Conservation (phyloP, 805 yeast species). For the Tetrapisispora phaffii region DNA sequence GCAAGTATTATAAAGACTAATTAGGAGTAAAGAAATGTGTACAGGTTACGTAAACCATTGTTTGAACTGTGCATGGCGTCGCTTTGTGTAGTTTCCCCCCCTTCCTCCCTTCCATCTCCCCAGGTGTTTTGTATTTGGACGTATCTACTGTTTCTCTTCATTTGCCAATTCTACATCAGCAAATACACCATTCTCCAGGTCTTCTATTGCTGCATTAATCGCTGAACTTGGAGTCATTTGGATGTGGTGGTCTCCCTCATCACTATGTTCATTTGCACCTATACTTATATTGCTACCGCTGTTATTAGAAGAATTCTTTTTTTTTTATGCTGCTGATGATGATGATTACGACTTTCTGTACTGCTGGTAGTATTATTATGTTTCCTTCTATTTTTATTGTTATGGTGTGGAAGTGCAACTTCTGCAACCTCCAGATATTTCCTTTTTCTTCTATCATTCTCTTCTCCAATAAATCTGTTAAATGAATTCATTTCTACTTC, state of each 20-base stretch:
- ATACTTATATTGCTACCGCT: too few relatives aligned
- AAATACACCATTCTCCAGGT: conserved; percentile 24
- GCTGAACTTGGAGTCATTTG: neutral
- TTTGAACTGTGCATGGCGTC: too few relatives aligned
- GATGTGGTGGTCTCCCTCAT: neutral
- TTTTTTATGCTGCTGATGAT: neutral
- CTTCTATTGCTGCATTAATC: conserved; percentile 19
- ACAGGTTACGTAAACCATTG: too few relatives aligned
- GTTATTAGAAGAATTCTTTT: neutral
- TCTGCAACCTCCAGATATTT: conserved; percentile 15
- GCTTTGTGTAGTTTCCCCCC: too few relatives aligned
- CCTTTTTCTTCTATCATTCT: conserved; percentile 12
- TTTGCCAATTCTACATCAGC: conserved; percentile 9
- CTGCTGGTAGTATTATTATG: neutral
- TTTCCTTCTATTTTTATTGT: neutral
- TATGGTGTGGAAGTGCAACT: neutral
- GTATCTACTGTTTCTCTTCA: neutral
- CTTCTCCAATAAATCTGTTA: conserved; percentile 19
- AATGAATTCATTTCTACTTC: conserved; percentile 21
- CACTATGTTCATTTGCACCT: neutral
- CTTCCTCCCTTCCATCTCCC: too few relatives aligned
- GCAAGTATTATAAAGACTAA: too few relatives aligned
- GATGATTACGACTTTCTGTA: neutral
- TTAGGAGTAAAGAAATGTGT: too few relatives aligned
- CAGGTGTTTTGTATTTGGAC: too few relatives aligned